phyloP scores from a whole-genome alignment of 495 filamentous ascomycete genomes.

The Astrocystis sublimbata region DNA sequence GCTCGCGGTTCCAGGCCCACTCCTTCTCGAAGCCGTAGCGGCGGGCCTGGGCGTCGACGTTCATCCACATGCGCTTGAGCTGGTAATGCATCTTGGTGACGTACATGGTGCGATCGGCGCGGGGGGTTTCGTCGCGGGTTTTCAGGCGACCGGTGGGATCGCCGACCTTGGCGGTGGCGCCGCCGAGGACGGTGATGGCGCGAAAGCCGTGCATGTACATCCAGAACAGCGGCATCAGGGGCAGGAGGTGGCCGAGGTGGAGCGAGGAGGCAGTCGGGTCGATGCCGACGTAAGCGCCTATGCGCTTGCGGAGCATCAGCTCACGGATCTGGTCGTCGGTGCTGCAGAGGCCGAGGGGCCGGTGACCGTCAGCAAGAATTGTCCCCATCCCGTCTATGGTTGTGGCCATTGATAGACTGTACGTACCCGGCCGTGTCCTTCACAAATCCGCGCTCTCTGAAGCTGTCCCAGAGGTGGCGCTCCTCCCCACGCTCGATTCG shows the following conservation, averaged over 20 bases:
- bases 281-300: slow-evolving; percentile 84
- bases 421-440: slow-evolving; percentile 80
- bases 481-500: slow-evolving; percentile 61
- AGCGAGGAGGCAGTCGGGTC: slow-evolving; percentile 90
- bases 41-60: slow-evolving; percentile 63
- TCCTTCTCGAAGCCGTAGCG: slow-evolving; percentile 62
- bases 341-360: slow-evolving; percentile 37
- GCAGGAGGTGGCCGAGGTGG: slow-evolving; percentile 90
- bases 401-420: neutral
- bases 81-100: slow-evolving; percentile 78
- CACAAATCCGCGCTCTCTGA: slow-evolving; percentile 80
- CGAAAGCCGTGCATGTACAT: slow-evolving; percentile 82
- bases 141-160: slow-evolving; percentile 80
- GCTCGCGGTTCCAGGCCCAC: slow-evolving; percentile 59
- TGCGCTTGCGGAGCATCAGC: slow-evolving; percentile 67
- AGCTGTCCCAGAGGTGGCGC: slow-evolving; percentile 63
- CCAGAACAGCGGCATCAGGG: slow-evolving; percentile 93
- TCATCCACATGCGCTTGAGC: slow-evolving; percentile 72
- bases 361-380: neutral
- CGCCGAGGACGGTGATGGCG: slow-evolving; percentile 76
- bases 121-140: slow-evolving; percentile 60
- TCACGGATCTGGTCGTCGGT: slow-evolving; percentile 66
- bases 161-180: slow-evolving; percentile 81
- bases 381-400: neutral
- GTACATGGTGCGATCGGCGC: slow-evolving; percentile 62